A percentile compares a stretch with the other conserved stretches of the same genome.
phyloP scores from a whole-genome alignment of 2,329 filamentous ascomycete genomes.

The Colletotrichum chlorophyti region DNA sequence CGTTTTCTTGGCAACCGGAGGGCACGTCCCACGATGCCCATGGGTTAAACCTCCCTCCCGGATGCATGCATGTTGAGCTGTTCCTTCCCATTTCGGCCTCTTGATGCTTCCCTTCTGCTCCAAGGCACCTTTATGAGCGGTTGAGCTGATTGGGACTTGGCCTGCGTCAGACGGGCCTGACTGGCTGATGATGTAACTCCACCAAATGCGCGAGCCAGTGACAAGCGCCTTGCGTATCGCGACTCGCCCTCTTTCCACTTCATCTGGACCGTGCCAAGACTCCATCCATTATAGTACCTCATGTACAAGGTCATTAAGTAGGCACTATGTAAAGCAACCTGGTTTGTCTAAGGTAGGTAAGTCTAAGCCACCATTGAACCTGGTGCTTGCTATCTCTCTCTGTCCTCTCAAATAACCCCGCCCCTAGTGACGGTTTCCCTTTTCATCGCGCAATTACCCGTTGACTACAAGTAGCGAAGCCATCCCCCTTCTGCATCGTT shows the following conservation, averaged over 20 bases:
- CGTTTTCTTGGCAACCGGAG: slow-evolving; percentile 17
- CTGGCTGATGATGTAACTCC: slow-evolving; percentile 28
- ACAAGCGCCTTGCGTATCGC: slow-evolving; percentile 8
- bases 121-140: not conserved
- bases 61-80: not conserved
- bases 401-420: slow-evolving; percentile 19
- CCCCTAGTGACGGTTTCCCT: slow-evolving; percentile 14
- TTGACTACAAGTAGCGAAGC: slow-evolving; percentile 25
- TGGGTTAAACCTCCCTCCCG: not conserved
- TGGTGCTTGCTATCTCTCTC: too few species aligned
- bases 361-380: slow-evolving; percentile 19
- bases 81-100: not conserved
- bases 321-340: too few species aligned
- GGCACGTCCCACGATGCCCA: not conserved
- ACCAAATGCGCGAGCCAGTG: not conserved
- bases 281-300: too few species aligned
- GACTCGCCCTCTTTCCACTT: slow-evolving; percentile 1
- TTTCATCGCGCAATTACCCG: slow-evolving; percentile 4
- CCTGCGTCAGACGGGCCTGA: slow-evolving; percentile 27
- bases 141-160: slow-evolving; percentile 24
- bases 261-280: slow-evolving; percentile 18
- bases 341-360: not conserved
- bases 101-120: not conserved
- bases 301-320: not conserved
- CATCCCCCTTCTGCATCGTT: not conserved